Conservation (phyloP, 345 rosid genomes). For the Kernera saxatilis region DNA sequence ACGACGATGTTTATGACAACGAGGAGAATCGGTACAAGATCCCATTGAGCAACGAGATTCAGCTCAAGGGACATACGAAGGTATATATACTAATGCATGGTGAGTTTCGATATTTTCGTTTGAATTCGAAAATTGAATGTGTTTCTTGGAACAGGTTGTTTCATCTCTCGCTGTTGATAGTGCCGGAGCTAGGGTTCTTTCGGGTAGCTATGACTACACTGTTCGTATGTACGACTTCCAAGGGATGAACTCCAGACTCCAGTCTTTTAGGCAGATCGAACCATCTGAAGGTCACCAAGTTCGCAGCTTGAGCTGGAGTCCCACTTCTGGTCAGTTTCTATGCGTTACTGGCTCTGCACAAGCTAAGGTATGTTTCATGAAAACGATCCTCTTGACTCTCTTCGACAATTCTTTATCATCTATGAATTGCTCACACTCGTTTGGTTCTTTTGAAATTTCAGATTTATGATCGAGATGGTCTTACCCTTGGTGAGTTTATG, state of each 20-base stretch:
- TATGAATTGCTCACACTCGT: not conserved
- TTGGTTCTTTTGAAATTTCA: constrained; percentile 26
- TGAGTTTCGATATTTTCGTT: not conserved
- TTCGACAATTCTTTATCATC: not conserved
- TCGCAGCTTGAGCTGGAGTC: constrained; percentile 95
- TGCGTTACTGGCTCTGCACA: constrained; percentile 97
- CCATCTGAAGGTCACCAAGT: constrained; percentile 95
- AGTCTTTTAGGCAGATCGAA: constrained; percentile 91
- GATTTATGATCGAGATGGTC: constrained; percentile 98
- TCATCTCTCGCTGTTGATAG: constrained; percentile 82
- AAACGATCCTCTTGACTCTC: not conserved
- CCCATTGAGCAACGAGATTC: constrained; percentile 82
- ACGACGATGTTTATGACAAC: constrained; percentile 37
- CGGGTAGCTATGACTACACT: constrained; percentile 90
- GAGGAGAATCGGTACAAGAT: constrained; percentile 57
- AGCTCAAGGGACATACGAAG: constrained; percentile 86
- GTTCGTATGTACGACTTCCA: constrained; percentile 92
- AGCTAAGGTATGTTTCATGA: constrained; percentile 60
- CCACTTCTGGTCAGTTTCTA: constrained; percentile 73
- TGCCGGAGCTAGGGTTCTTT: constrained; percentile 89
- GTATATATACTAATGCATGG: constrained; percentile 26
- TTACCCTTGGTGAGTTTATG: constrained; percentile 88
- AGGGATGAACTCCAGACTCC: constrained; percentile 90
- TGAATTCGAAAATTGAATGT: not conserved
- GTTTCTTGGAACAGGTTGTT: constrained; percentile 53